Evolutionary conservation across 306 rosid genomes (phyloP).

Genomic region (Quercus glauca): DNA sequence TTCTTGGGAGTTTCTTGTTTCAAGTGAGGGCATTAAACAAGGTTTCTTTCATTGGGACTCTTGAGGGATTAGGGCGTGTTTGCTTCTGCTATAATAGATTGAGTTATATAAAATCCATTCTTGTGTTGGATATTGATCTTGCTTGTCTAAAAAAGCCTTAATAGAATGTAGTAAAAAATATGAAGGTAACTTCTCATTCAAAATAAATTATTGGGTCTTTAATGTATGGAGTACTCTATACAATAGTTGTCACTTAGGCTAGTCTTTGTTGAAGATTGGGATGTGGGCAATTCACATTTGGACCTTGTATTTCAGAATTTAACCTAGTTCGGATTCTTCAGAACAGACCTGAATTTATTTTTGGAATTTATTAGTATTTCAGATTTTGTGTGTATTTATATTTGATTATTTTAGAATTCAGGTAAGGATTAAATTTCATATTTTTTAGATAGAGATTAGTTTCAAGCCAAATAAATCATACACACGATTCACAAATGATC

Average conservation of each 20-base stretch:
- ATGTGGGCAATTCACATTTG: background rate
- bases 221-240: background rate
- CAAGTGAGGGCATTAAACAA: too few relatives aligned
- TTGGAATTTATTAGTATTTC: too few relatives aligned
- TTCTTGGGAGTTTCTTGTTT: too few relatives aligned
- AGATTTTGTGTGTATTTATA: too few relatives aligned
- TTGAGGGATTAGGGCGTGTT: background rate
- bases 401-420: too few relatives aligned
- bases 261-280: background rate
- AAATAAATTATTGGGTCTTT: background rate
- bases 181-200: background rate
- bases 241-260: background rate
- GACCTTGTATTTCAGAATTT: background rate
- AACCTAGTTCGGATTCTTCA: background rate
- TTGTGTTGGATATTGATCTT: background rate
- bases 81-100: background rate
- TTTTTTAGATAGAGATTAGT: too few relatives aligned
- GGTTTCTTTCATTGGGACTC: background rate
- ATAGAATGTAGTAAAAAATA: background rate
- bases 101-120: background rate
- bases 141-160: background rate
- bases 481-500: too few relatives aligned
- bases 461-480: too few relatives aligned
- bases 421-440: too few relatives aligned
- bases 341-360: background rate